Evolutionary conservation across 2,329 filamentous ascomycete species (phyloP).

Genomic region (Aspergillus tubingensis): DNA sequence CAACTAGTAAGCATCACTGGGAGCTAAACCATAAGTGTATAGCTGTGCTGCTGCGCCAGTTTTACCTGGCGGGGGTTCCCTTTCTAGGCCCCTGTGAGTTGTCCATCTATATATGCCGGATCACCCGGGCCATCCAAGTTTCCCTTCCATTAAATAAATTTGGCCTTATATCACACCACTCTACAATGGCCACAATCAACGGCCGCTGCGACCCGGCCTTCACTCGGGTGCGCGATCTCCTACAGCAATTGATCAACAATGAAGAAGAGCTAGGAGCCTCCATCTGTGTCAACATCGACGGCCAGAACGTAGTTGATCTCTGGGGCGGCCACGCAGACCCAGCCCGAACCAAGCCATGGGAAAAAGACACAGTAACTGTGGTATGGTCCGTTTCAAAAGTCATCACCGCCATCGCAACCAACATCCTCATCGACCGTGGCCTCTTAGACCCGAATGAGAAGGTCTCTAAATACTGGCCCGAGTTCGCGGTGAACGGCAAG

Average conservation of each 20-base stretch:
- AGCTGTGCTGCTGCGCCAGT: too few relatives aligned
- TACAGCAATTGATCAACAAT: conserved; percentile 39
- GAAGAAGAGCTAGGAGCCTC: conserved; percentile 51
- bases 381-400: conserved; percentile 49
- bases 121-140: not conserved
- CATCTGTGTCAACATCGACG: conserved; percentile 45
- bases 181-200: conserved; percentile 31
- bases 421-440: conserved; percentile 46
- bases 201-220: conserved; percentile 44
- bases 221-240: conserved; percentile 33
- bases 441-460: conserved; percentile 39
- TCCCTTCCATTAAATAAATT: too few relatives aligned
- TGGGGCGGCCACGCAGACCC: conserved; percentile 47
- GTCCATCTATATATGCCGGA: not conserved
- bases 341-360: conserved; percentile 38
- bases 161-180: not conserved
- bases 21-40: too few relatives aligned
- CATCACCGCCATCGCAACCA: conserved; percentile 38
- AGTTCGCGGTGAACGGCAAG: conserved; percentile 48
- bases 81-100: too few relatives aligned
- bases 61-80: too few relatives aligned
- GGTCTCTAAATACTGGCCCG: conserved; percentile 51
- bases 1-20: too few relatives aligned
- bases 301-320: conserved; percentile 47
- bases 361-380: conserved; percentile 42